Base-by-base conservation (phyloP, 2,329 filamentous ascomycete genomes). In the Pseudogymnoascus sp. region DNA sequence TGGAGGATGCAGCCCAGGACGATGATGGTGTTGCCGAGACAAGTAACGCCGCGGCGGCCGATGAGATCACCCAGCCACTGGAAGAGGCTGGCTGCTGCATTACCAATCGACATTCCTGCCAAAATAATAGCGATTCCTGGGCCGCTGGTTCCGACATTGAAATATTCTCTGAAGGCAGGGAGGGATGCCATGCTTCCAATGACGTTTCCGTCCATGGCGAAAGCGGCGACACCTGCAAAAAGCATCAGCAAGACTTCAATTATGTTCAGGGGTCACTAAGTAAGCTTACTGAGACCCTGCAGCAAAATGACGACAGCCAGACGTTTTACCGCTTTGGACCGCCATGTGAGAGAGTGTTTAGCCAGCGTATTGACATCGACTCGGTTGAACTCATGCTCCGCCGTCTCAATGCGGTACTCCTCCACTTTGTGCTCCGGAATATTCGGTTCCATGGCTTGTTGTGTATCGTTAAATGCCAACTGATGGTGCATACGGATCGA, bases 81-180 rank as follows among this genome's bases (percentile, higher is more conserved):
- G 31, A 60, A 60, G 21, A 60, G 56, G 37, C 56, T 60, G 56
- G 21, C 56, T n/a, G 37, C 56, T 11, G 56, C 56, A 36, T 60
- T 37, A 28, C 56, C 56, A 60, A 60, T 60, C 11, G 56, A 28
- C 56, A 60, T 34, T 11, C 25, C 11, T n/a, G 56, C 56, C n/a
- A 60, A 25, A 36, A 60, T 60, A 28, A 28, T 28, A 28, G 25
- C 25, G 25, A 28, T 28, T 28, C 25, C 25, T 28, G 46, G 18
- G 18, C 46, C 46, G 21, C 46, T 56, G 14, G 46, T 56, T 14
- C 46, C 46, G 21, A 56, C 46, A 56, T 56, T 56, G 21, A 56
- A 56, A 56, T 16, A 56, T 14, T 56, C 46, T n/a, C 46, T 18
- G 21, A 56, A 56, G 46, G 46, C 46, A n/a, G 21, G 14, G 12